Evolutionary conservation across 2,329 filamentous ascomycete genomes (phyloP), one percentile per base, ranked within the genome.

Genomic region (Trichoderma breve): DNA sequence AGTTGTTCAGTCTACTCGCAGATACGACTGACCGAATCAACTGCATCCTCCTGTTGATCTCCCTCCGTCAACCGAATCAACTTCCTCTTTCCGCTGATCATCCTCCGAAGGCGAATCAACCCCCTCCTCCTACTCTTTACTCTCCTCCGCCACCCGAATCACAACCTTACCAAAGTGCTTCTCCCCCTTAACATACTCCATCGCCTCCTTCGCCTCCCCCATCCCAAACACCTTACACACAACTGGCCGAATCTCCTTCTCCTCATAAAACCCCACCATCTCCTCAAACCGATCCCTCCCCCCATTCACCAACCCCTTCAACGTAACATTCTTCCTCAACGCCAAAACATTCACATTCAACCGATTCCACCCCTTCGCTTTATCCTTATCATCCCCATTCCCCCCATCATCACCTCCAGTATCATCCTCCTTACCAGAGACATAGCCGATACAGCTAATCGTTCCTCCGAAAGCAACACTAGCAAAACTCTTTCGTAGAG

Each of bases 301-400:
- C 0, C 90, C 90, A 77, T 91, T 91, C 32, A 91, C 76, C 7
- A 92, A 86, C 0, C 90, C 84, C 76, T 84, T 84, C 65, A 86
- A 77, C 36, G 84, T 86, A 15, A 84, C 83, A 73, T 85, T 86
- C 72, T 82, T 77, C 70, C 82, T 74, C 73, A 85, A 73, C n/a
- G 84, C 84, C 70, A 86, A 80, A 32, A 92, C 80, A 75, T 91
- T 92, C 15, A 90, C 86, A 74, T 91, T 90, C 8, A 86, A 81
- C 58, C 87, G 78, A 78, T 89, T 87, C 73, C 74, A 71, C 58
- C 62, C 34, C 3, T 71, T 62, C 55, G 73, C 53, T 61, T 72
- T 61, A 18, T 51, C 65, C 26, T 69, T 60, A 7, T 39, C 62
- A 30, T 53, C 67, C 0, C 57, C 67, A 24, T 30, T 73, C 1